Evolutionary conservation across 768 basidiomycete species (phyloP).

Genomic region (Mycena galericulata): DNA sequence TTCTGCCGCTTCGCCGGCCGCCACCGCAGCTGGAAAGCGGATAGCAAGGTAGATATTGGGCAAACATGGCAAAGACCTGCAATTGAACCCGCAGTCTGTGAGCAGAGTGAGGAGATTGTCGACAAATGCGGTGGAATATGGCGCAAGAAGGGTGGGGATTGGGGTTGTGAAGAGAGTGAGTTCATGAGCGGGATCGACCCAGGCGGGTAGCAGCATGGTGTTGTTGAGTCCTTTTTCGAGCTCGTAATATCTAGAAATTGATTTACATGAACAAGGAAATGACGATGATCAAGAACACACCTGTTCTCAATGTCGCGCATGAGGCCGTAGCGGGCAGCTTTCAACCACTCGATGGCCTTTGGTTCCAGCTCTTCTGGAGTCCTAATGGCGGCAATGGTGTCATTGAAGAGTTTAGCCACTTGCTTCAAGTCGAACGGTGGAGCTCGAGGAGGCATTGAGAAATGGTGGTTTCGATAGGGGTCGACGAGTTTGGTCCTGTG

Average conservation of each 20-base stretch:
- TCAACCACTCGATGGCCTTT: conserved; percentile 27
- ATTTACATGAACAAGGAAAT: background rate
- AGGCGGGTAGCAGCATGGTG: background rate
- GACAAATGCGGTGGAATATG: background rate
- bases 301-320: conserved; percentile 28
- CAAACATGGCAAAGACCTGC: background rate
- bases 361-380: conserved; percentile 7
- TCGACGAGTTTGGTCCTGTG: too few relatives aligned
- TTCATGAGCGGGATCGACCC: background rate
- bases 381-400: conserved; percentile 15
- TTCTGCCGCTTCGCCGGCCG: background rate
- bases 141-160: background rate
- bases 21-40: background rate
- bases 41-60: background rate
- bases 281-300: background rate
- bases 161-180: background rate
- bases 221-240: background rate
- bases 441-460: too few relatives aligned
- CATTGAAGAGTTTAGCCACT: conserved; percentile 28
- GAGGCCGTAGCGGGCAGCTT: conserved; percentile 17
- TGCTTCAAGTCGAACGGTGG: conserved; percentile 23
- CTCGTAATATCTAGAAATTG: conserved; percentile 6
- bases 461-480: too few relatives aligned
- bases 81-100: conserved; percentile 26
- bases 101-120: conserved; percentile 32